A percentile compares a stretch with the other conserved stretches of the same genome.
These are phyloP conservation scores for Plasmopara viticola DNA, from an alignment of 352 stramenopile species.

Conservation along the genomic window DNA sequence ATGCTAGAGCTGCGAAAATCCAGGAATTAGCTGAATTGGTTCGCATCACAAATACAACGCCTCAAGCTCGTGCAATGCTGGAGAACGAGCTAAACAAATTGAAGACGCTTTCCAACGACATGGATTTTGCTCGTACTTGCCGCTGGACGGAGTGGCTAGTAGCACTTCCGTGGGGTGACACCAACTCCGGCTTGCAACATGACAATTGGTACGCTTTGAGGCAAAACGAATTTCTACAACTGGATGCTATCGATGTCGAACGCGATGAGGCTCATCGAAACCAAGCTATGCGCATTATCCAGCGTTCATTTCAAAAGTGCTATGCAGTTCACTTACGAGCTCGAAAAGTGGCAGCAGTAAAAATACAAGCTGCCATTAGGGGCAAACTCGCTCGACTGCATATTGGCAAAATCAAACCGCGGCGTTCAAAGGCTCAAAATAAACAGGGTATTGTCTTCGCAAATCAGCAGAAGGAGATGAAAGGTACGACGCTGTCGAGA, in stretches of 20 bases:
- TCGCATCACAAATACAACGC: conserved; percentile 10
- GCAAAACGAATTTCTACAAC: neutral
- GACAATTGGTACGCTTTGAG: too few species aligned
- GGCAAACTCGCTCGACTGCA: too few species aligned
- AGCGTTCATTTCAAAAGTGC: conserved; percentile 34
- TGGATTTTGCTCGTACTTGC: too few species aligned
- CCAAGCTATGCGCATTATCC: conserved; percentile 31
- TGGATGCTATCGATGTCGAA: conserved; percentile 33
- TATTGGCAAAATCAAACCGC: too few species aligned
- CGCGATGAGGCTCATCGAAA: neutral
- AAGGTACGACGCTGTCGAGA: too few species aligned
- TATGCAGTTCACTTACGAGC: conserved; percentile 27
- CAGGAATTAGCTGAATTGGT: conserved; percentile 23
- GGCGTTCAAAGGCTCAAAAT: too few species aligned
- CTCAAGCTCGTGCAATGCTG: conserved; percentile 27
- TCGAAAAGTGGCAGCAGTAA: conserved; percentile 17
- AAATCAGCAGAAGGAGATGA: too few species aligned
- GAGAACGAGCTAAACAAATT: conserved; percentile 48
- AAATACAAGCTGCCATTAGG: conserved; percentile 15
- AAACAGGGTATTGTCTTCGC: too few species aligned
- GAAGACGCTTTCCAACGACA: conserved; percentile 9
- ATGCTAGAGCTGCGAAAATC: neutral
- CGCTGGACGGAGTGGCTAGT: too few species aligned
- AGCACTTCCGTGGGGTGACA: too few species aligned
- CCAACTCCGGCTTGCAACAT: too few species aligned